Evolutionary conservation across 106 monocot species (phyloP), one percentile per base, ranked within the genome.

Genomic region (Allium fistulosum): DNA sequence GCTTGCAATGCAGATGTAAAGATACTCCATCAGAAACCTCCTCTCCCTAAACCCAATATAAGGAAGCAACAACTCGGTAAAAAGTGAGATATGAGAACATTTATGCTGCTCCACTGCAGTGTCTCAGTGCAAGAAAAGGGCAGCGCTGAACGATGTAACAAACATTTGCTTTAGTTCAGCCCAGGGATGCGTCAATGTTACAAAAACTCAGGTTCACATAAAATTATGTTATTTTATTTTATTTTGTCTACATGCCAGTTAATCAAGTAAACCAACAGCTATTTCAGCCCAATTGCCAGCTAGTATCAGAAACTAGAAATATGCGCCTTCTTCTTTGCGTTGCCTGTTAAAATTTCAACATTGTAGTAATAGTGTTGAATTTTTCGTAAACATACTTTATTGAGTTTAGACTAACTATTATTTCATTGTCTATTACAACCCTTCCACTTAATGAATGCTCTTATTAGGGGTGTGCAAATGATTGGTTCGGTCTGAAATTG

Each of bases 151-250:
- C 58, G 83, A 93, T 74, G 63, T 85, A 14, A 70, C 76, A 4
- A 88, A 93, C 69, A 58, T 71, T 16, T 74, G 80, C 73, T 69
- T 62, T 22, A 81, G 53, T 46, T 65, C 61, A 27, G 46, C 49
- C 11, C 75, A 26, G 26, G 50, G 61, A 11, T 78, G 67, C 61
- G 59, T 71, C n/a, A 57, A 73, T 63, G 65, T 64, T 47, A 69
- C 68, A 62, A 88, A 79, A 72, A 8, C 49, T 8, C 73, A 93
- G 88, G 88, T 93, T 52, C n/a, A n/a, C n/a, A n/a, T n/a, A n/a
- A n/a, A n/a, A n/a, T n/a, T n/a, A 27, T 27, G 49, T 53, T 17
- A 50, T 4, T 28, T 17, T 3, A 11, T 2, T 17, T 51, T 22
- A 66, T n/a, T n/a, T n/a, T n/a, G n/a, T n/a, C n/a, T n/a, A n/a